Evolutionary conservation across 176 grass and related monocot genomes (phyloP).

Genomic region (Oryza rufipogon): DNA sequence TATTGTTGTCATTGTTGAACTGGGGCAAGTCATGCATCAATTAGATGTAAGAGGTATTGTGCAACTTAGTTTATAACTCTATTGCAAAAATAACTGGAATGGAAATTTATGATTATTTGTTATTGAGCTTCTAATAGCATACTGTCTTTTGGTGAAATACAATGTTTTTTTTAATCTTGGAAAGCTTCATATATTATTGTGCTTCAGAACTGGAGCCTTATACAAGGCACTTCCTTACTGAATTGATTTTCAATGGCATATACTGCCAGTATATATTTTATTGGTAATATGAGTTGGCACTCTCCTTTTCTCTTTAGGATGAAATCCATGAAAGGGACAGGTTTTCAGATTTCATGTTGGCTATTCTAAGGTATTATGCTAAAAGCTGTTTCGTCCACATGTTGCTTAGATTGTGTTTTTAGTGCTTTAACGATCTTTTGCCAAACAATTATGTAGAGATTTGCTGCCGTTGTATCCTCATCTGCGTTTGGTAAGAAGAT

Average conservation of each 20-base stretch:
- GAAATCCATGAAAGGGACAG: conserved; percentile 99
- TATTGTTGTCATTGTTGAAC: conserved; percentile 12
- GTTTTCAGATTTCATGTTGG: conserved; percentile 96
- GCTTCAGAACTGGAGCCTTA: neutral
- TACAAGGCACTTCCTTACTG: conserved; percentile 7
- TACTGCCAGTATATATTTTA: neutral
- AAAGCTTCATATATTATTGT: neutral
- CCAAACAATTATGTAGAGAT: conserved; percentile 62
- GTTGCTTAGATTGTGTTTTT: conserved; percentile 28
- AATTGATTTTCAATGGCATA: conserved; percentile 23
- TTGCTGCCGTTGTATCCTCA: conserved; percentile 82
- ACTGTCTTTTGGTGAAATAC: conserved; percentile 8
- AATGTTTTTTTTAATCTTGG: neutral
- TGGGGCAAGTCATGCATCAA: neutral
- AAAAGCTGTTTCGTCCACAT: conserved; percentile 9
- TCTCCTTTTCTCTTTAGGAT: conserved; percentile 58
- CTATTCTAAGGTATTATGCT: conserved; percentile 83
- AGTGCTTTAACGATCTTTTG: conserved; percentile 33
- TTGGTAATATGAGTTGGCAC: conserved; percentile 34
- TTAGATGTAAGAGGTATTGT: neutral
- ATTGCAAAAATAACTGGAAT: neutral
- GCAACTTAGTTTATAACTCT: neutral
- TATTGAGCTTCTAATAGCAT: conserved; percentile 21
- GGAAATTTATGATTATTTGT: conserved; percentile 6
- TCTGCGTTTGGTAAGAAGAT: conserved; percentile 69